Evolutionary conservation across 768 basidiomycete species (phyloP), one percentile per base, ranked within the genome.

Genomic region (Termitomyces sp.): DNA sequence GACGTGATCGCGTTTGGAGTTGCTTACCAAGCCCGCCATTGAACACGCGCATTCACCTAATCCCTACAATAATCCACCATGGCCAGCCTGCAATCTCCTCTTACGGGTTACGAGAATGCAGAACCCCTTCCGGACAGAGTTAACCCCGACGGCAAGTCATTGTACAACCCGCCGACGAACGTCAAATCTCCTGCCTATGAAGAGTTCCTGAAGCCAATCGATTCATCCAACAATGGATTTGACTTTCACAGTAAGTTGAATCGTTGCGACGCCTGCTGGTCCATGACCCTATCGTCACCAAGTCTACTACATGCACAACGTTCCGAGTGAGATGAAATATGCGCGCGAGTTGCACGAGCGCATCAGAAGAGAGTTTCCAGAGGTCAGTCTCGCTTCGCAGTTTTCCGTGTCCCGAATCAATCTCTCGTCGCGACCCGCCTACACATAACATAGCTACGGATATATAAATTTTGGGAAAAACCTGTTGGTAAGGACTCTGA

Each of bases 191-290:
- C 75, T 1, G 78, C 81, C 0, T 90, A 90, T 64, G 74, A 81
- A 11, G 63, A 73, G 9, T 87, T 88, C 63, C 84, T 84, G 0
- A 60, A 77, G 9, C 87, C 85, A 7, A 84, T 90, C 58, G 72
- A 74, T 50, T 60, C 79, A 1, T 75, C 76, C 38, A 81, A 82
- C 53, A 82, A 87, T 52, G 88, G 84, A 0, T 90, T 90, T 64
- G 89, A 91, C 71, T 90, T 91, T 67, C 89, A 91, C 67, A 80
- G 89, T 86, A 60, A 73, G 86, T 2, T n/a, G 4, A 12, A 18
- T 33, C 38, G 1, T 13, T 9, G 12, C 28, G 40, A 40, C 8
- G 2, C n/a, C 7, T 3, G 1, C 8, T 22, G 28, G 7, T 24
- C 12, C 22, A 15, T 5, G 1, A 4, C 44, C 20, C 9, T 59